Base-by-base conservation (phyloP, 352 stramenopile species). In the Pythium brassicae region DNA sequence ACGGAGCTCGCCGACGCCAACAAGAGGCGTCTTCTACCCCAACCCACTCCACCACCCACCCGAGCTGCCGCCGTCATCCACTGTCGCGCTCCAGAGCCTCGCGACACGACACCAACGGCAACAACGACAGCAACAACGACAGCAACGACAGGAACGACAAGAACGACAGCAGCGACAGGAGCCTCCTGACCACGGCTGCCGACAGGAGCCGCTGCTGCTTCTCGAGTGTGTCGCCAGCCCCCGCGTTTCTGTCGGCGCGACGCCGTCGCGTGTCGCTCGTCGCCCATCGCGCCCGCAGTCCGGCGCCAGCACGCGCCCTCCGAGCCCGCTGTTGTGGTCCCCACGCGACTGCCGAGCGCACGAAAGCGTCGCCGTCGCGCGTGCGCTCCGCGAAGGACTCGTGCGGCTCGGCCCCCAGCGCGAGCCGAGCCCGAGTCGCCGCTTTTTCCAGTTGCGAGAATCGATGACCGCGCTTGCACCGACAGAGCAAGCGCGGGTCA, bases 21-120 rank as follows among this genome's bases (percentile, higher is more conserved):
- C 43, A 15, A 55, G 57, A 37, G 61, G 68, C 2, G 61, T 76
- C 12, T 73, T 76, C 23, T 72, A 66, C 40, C 68, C 68, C 10
- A 68, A 68, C 27, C 27, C 45, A 19, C 51, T 75, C 0, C 67
- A 67, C 1, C 67, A 67, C 12, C 53, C 64, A 9, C 67, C 67
- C 9, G 29, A 25, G 15, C 57, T 75, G 6, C 64, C 65, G 1
- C 54, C 67, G 17, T 53, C 62, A 11, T 70, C 52, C 11, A 61
- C 52, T 20, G 23, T 61, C 27, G 53, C 59, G 19, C 53, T 65
- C 15, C 23, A 17, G 4, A 52, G 52, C 2, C 42, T 63, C n/a
- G 50, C 57, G 22, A 43, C 44, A 8, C 54, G 26, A 22, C 44
- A 61, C 37, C 47, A 50, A 14, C 46, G 14, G 2, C n/a, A 55